Evolutionary conservation across 164 flowering plant species (phyloP), one percentile per base, ranked within the genome.

Genomic region (Annona cherimola): DNA sequence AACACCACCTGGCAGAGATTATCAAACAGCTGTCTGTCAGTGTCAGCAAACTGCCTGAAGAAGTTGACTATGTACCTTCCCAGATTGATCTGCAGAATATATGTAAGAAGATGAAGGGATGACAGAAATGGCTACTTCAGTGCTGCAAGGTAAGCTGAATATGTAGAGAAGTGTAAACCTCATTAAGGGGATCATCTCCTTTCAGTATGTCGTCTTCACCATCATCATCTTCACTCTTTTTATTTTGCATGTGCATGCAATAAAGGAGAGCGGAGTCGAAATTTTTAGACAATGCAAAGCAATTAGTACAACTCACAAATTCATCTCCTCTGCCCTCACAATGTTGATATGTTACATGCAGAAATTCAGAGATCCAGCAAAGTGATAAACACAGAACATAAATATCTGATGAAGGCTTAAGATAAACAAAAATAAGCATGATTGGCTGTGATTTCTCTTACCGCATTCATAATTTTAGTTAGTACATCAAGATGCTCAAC

Each of bases 381-480:
- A 4, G 2, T 18, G 69, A 18, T 45, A 42, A 2, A 4, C 5
- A 44, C 12, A 26, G 16, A 18, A 60, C 40, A 9, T 14, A 26
- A 42, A 7, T 45, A 4, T 54, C 60, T 60, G 5, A 66, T 16
- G 42, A 61, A 67, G 2, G 19, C 40, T 19, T 39, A 45, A 2
- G 9, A 26, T 9, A 63, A 39, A 66, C 40, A 42, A 42, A 18
- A 66, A n/a, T 69, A 61, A 4, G 45, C 2, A 60, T 2, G 18
- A 4, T 14, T n/a, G 39, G 45, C 35, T 26, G 6, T 16, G 18
- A 7, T 44, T 66, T 7, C 65, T 35, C 14, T 45, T n/a, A 90
- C 97, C 97, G 86, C 87, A 71, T 83, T 71, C 76, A 84, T 88
- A 18, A 79, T 82, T 79, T 88, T 90, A 12, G 90, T 94, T 84